Evolutionary conservation across 2,329 filamentous ascomycete species (phyloP), one percentile per base, ranked within the genome.

Genomic region (Ophiostoma montium): DNA sequence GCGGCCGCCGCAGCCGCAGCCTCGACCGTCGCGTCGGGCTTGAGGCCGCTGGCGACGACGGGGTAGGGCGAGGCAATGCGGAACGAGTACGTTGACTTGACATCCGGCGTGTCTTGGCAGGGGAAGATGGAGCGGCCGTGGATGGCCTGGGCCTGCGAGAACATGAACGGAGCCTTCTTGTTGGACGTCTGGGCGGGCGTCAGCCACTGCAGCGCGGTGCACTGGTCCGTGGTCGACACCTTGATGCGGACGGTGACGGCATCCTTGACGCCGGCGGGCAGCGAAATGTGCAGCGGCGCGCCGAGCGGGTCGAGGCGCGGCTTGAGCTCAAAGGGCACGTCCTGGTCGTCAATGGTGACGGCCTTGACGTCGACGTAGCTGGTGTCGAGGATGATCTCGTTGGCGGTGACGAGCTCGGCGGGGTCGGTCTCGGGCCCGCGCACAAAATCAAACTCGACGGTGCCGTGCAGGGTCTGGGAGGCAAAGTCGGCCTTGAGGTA

Each of bases 141-240:
- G 60, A 95, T 96, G 48, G 90, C 89, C 70, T 98, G 90, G 65
- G 89, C 95, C 70, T 96, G 92, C 41, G 86, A 94, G 70, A 96
- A 96, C 81, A 96, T 90, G 67, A 95, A 96, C 1, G 90, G 90
- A 57, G 94, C 84, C 66, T 88, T 92, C 70, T 88, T 89, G 75
- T 94, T 95, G 51, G 86, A 87, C 1, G 92, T 96, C 69, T 96
- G 92, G 31, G 83, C 84, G 2, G 88, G 87, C 0, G 85, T 89
- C 65, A 98, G 75, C 90, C 92, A 98, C 67, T 96, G 90, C 54
- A 98, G 71, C 10, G 90, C 90, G 11, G 89, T 94, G 65, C 90
- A 95, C 59, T 85, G 76, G 47, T 84, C 76, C 1, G 92, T 96
- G 5, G 92, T 96, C 57, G 84, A 74, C 30, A 95, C 65, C 21